phyloP scores from a whole-genome alignment of 352 stramenopile species.

The Globisporangium okanoganense region DNA sequence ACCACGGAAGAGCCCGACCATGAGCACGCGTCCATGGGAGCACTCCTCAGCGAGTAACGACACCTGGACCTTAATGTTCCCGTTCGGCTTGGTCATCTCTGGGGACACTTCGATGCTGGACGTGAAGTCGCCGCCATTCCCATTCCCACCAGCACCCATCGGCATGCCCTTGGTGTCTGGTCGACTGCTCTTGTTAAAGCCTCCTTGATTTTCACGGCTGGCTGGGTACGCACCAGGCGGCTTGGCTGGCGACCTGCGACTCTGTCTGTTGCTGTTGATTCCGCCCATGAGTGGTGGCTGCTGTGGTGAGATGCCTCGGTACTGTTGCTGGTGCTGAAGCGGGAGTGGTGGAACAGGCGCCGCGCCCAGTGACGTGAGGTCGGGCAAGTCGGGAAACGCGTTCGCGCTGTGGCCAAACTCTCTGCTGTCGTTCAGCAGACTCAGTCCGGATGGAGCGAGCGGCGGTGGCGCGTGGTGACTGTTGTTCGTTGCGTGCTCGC shows the following conservation, averaged over 20 bases:
- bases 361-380: slow-evolving; percentile 10
- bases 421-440: slow-evolving; percentile 27
- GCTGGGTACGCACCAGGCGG: background rate
- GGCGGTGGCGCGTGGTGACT: slow-evolving; percentile 18
- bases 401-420: slow-evolving; percentile 2
- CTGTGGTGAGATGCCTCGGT: background rate
- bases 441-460: slow-evolving; percentile 31
- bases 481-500: slow-evolving; percentile 14
- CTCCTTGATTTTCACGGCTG: slow-evolving; percentile 1
- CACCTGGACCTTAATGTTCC: slow-evolving; percentile 78
- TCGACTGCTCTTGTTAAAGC: slow-evolving; percentile 21
- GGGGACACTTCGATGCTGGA: slow-evolving; percentile 40
- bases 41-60: slow-evolving; percentile 60
- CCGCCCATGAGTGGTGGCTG: background rate
- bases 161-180: background rate
- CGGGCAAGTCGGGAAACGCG: slow-evolving; percentile 6
- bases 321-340: slow-evolving; percentile 17
- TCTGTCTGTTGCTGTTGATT: slow-evolving; percentile 12
- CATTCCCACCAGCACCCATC: slow-evolving; percentile 7
- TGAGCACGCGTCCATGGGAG: slow-evolving; percentile 46
- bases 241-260: slow-evolving; percentile 34
- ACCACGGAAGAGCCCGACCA: slow-evolving; percentile 75
- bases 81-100: slow-evolving; percentile 66
- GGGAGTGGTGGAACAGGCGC: slow-evolving; percentile 14
- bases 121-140: slow-evolving; percentile 13